Evolutionary conservation across 768 basidiomycete species (phyloP).

Genomic region (Lactarius quietus): DNA sequence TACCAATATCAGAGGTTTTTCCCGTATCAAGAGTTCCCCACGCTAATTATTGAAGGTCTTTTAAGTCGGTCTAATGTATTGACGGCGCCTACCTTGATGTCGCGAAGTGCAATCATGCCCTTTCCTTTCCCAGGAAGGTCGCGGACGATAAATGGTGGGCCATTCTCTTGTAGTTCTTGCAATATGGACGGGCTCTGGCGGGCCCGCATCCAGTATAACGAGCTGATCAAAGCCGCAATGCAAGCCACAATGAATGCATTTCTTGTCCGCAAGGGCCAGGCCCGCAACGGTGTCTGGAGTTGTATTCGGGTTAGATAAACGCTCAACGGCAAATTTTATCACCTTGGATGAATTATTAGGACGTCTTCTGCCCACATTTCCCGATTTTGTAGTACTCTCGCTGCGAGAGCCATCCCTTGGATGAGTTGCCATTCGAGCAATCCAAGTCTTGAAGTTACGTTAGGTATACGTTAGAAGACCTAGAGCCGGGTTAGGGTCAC

Average conservation of each 20-base stretch:
- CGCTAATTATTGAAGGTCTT: slow-evolving; percentile 35
- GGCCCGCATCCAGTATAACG: slow-evolving; percentile 4
- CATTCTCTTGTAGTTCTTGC: background rate
- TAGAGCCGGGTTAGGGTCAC: slow-evolving; percentile 17
- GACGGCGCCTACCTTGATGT: slow-evolving; percentile 13
- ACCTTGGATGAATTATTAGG: background rate
- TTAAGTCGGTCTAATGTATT: background rate
- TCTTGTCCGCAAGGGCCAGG: background rate
- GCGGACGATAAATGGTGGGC: slow-evolving; percentile 6
- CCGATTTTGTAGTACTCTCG: background rate
- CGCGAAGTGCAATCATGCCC: slow-evolving; percentile 17
- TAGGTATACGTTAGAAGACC: background rate
- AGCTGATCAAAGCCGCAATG: background rate
- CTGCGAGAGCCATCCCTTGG: background rate
- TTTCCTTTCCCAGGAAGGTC: slow-evolving; percentile 24
- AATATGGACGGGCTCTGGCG: background rate
- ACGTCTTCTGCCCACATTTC: background rate
- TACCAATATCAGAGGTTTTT: slow-evolving; percentile 52
- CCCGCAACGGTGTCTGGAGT: background rate
- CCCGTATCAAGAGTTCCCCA: slow-evolving; percentile 56
- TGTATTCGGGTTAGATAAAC: background rate
- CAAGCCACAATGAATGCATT: background rate
- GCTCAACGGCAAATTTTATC: background rate
- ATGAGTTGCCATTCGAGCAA: slow-evolving; percentile 3
- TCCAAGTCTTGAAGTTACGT: background rate